A percentile compares a stretch with the other conserved stretches of the same genome.
These are phyloP conservation scores for Plasmodium sp. DNA, from an alignment of 169 alveolate species.

Conservation along the genomic window DNA sequence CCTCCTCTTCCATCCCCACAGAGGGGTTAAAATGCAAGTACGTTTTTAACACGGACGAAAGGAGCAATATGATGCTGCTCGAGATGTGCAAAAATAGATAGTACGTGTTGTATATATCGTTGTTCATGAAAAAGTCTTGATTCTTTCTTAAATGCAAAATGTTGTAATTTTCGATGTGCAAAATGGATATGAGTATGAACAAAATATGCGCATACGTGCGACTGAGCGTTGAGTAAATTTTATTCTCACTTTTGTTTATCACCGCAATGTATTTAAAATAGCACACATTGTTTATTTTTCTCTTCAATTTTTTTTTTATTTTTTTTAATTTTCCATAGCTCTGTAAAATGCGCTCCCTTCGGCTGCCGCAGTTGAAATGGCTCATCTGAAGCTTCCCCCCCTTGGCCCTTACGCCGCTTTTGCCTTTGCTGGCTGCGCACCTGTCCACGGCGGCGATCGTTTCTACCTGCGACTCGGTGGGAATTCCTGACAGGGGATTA, in stretches of 20 bases:
- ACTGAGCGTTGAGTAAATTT: constrained; percentile 41
- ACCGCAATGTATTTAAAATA: constrained; percentile 33
- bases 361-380: background rate
- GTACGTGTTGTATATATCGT: constrained; percentile 61
- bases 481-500: background rate
- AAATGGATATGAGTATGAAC: constrained; percentile 38
- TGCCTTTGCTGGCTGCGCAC: background rate
- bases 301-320: constrained; percentile 26
- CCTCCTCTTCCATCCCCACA: background rate
- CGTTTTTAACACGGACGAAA: constrained; percentile 36
- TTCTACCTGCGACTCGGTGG: background rate
- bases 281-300: constrained; percentile 10
- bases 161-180: constrained; percentile 71
- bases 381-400: background rate
- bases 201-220: constrained; percentile 37
- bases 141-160: constrained; percentile 51
- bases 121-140: constrained; percentile 34
- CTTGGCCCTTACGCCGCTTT: background rate
- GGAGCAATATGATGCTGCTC: constrained; percentile 40
- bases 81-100: constrained; percentile 60
- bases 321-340: constrained; percentile 52
- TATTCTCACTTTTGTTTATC: constrained; percentile 14
- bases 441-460: background rate
- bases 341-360: background rate
- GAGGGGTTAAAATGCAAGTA: constrained; percentile 41